Percentiles rank a stretch among this genome's conserved stretches.
phyloP scores from a whole-genome alignment of 192 early-diverging fungal species.

The Backusella mclennaniae region DNA sequence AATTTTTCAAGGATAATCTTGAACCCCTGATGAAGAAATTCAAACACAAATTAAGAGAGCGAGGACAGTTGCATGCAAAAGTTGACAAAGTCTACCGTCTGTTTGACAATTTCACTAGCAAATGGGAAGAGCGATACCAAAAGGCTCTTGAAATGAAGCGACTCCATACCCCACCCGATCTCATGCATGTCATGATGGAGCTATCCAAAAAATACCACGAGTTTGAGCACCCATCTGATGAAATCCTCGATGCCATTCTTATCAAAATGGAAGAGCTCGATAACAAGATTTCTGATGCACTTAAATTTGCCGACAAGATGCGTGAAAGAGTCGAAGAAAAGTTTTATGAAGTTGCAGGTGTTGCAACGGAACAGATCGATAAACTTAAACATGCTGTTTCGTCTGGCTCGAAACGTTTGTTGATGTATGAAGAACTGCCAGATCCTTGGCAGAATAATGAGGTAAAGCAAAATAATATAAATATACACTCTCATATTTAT shows the following conservation, averaged over 20 bases:
- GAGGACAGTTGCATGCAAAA: conserved; percentile 20
- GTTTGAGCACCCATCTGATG: conserved; percentile 38
- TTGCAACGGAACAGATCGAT: conserved; percentile 39
- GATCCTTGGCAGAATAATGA: conserved; percentile 56
- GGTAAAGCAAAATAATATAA: not conserved
- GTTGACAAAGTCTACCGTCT: conserved; percentile 10
- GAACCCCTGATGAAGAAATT: conserved; percentile 28
- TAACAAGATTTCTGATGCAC: conserved; percentile 22
- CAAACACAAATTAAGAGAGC: conserved; percentile 19
- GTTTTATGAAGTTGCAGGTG: conserved; percentile 21
- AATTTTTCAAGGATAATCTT: conserved; percentile 26
- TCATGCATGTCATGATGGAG: conserved; percentile 40
- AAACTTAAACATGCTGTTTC: conserved; percentile 44
- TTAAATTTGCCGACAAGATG: conserved; percentile 25
- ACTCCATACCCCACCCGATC: conserved; percentile 38
- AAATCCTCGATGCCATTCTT: conserved; percentile 31
- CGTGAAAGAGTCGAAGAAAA: conserved; percentile 30
- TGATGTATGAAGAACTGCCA: conserved; percentile 58
- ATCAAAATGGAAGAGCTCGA: conserved; percentile 35
- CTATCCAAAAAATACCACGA: conserved; percentile 50
- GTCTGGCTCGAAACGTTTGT: conserved; percentile 49
- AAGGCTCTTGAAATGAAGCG: not conserved
- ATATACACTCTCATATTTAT: not conserved
- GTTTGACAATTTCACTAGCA: conserved; percentile 26
- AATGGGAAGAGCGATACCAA: conserved; percentile 15